Conservation (phyloP, 1,139 yeast species). For the Eremothecium sinecaudum region DNA sequence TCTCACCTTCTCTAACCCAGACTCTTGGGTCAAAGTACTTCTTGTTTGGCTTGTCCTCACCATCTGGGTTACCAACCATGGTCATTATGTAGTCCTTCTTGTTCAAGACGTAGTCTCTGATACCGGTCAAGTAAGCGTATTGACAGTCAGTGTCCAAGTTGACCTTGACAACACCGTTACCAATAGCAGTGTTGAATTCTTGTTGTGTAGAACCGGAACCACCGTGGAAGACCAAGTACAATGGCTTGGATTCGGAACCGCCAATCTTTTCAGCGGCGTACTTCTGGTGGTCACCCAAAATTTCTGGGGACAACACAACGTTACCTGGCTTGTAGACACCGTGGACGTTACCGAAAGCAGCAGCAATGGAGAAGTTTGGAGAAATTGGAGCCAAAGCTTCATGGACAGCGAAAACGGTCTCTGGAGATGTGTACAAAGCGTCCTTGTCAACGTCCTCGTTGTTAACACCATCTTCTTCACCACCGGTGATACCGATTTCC, state of each 20-base stretch:
- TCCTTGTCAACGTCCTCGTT: constrained; percentile 87
- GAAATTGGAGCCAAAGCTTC: constrained; percentile 84
- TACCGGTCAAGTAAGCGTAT: constrained; percentile 92
- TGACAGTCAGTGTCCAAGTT: constrained; percentile 99
- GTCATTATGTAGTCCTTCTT: constrained; percentile 89
- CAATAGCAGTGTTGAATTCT: constrained; percentile 87
- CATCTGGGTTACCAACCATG: constrained; percentile 98
- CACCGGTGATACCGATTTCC: constrained; percentile 99
- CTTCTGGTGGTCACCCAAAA: constrained; percentile 91
- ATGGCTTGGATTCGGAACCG: constrained; percentile 57
- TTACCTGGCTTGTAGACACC: constrained; percentile 99
- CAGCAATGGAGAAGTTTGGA: constrained; percentile 98
- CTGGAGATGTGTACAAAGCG: constrained; percentile 88
- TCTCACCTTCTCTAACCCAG: constrained; percentile 99
- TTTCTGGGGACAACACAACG: constrained; percentile 85
- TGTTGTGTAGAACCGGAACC: constrained; percentile 95
- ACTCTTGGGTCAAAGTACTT: constrained; percentile 99
- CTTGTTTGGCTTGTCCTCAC: constrained; percentile 98
- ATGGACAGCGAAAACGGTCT: constrained; percentile 86
- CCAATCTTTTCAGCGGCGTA: constrained; percentile 62
- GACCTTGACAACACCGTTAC: constrained; percentile 95
- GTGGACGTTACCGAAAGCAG: constrained; percentile 98
- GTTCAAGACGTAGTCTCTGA: constrained; percentile 90
- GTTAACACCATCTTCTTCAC: constrained; percentile 99
- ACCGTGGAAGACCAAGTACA: constrained; percentile 99